Base-by-base conservation (phyloP, 345 rosid species). In the Acer yangbiense region DNA sequence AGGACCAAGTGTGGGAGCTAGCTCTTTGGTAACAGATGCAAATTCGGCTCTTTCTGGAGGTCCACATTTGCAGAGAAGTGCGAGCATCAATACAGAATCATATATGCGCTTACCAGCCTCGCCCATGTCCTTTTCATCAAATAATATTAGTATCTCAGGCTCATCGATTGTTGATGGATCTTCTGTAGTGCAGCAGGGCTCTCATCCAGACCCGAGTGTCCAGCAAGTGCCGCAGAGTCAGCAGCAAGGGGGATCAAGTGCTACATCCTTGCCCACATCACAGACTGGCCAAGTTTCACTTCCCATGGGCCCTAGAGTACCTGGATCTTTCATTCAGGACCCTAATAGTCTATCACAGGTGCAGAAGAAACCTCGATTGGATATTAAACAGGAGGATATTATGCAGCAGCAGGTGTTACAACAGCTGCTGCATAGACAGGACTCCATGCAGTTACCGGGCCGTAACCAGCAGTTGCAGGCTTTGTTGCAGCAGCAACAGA, bases 41-140 rank as follows among this genome's bases (percentile, higher is more conserved):
- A 96, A 96, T 83, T 96, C 99, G 5, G 95, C 90, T 0, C 89
- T 93, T 71, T 95, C 99, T 32, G 93, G 94, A 12, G 97, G 98
- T 71, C 93, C 95, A 48, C 89, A 87, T 79, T 85, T 96, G 88
- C 97, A 92, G 89, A 91, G 98, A 77, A 96, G 99, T 80, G 94
- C 97, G 13, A 95, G 99, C 86, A 86, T 93, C 82, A 96, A 96
- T 78, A 91, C 91, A 8, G 98, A 96, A 76, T 90, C 99, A 0
- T 93, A 93, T 72, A 89, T 95, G 95, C 97, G 99, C 75, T 86
- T 94, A 80, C 98, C 99, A 3, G 97, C 98, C 3, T 96, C 98
- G 0, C 99, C 98, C 14, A 83, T 96, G 94, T 94, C 99, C 0
- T 96, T 92, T 81, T 81, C 98, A 39, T 96, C 98, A n/a, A 95